These are phyloP conservation scores for Neonectria sp. DNA, from an alignment of 2,329 filamentous ascomycete species.

Conservation along the genomic window DNA sequence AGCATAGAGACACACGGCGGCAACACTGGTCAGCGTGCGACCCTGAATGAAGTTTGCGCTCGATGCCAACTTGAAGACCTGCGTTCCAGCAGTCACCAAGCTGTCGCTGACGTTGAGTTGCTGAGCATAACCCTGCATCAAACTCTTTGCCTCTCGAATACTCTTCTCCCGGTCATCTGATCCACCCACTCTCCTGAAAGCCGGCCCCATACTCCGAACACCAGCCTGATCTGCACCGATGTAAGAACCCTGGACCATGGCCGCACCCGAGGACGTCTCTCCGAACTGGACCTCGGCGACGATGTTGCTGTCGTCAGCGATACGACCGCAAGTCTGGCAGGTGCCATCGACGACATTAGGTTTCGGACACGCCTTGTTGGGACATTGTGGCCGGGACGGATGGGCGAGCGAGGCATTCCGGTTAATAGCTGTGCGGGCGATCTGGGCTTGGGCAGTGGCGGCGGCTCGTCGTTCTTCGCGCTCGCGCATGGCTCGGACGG, in stretches of 20 bases:
- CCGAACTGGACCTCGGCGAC: conserved; percentile 94
- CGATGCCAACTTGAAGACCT: conserved; percentile 83
- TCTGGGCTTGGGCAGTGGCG: conserved; percentile 47
- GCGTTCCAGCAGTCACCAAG: conserved; percentile 75
- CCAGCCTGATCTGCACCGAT: conserved; percentile 89
- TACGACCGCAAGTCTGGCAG: conserved; percentile 87
- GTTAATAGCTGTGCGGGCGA: conserved; percentile 48
- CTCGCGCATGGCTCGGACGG: conserved; percentile 67
- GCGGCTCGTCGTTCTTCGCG: conserved; percentile 63
- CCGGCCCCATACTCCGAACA: conserved; percentile 76
- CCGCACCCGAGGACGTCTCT: conserved; percentile 87
- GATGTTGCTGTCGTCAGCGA: conserved; percentile 89
- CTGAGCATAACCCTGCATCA: conserved; percentile 75
- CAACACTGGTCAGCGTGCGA: conserved; percentile 86
- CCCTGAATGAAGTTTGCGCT: conserved; percentile 87
- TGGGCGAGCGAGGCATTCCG: conserved; percentile 51
- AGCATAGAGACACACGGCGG: conserved; percentile 92
- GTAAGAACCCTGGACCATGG: conserved; percentile 91
- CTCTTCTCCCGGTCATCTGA: conserved; percentile 72
- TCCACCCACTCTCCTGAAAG: conserved; percentile 72
- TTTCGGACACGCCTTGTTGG: conserved; percentile 73
- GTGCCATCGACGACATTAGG: conserved; percentile 76
- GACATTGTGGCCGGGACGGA: conserved; percentile 63
- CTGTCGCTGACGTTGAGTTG: conserved; percentile 73
- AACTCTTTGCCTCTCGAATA: conserved; percentile 69